Base-by-base conservation (phyloP, 73 alveolate genomes). In the Strombidium stylifer region DNA sequence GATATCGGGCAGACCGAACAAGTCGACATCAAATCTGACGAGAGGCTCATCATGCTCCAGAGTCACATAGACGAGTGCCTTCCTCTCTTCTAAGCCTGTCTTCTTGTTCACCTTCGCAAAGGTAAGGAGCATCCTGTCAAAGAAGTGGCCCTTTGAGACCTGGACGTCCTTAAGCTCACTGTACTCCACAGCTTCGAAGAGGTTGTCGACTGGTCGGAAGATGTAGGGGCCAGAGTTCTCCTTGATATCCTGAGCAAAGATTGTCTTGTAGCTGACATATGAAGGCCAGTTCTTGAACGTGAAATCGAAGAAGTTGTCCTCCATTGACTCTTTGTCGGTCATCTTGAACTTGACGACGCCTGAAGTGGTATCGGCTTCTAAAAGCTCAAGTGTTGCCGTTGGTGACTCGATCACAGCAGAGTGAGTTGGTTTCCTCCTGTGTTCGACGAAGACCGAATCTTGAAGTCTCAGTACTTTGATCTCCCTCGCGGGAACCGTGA, bases 171-270 rank as follows among this genome's bases (percentile, higher is more conserved):
- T 34, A 11, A 57, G 23, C 8, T 11, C 3, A 35, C 56, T 32
- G 50, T 41, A 60, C 30, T 49, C 23, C 21, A 25, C 14, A 4
- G 90, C 53, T 16, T 52, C 78, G 6, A 23, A 32, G 2, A 51
- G 14, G 15, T 46, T 67, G 2, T 51, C 35, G 0, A 11, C 85
- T 18, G 92, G 90, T 66, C 97, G 84, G 69, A 89, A 89, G 4
- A 89, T 54, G 51, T 89, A 89, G 20, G 94, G 93, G 12, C 97
- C 75, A 16, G 45, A 16, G 48, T 68, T 48, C 1, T 31, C 55
- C 12, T 20, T 34, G 65, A 39, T 48, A 25, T 60, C 75, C 24
- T 18, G 10, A 24, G 26, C 19, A 28, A 26, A 60, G n/a, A n/a
- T n/a, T n/a, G n/a, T n/a, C n/a, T n/a, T n/a, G n/a, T n/a, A n/a